Evolutionary conservation across 2,329 filamentous ascomycete species (phyloP), one percentile per base, ranked within the genome.

Genomic region (Hypoxylon sp.): DNA sequence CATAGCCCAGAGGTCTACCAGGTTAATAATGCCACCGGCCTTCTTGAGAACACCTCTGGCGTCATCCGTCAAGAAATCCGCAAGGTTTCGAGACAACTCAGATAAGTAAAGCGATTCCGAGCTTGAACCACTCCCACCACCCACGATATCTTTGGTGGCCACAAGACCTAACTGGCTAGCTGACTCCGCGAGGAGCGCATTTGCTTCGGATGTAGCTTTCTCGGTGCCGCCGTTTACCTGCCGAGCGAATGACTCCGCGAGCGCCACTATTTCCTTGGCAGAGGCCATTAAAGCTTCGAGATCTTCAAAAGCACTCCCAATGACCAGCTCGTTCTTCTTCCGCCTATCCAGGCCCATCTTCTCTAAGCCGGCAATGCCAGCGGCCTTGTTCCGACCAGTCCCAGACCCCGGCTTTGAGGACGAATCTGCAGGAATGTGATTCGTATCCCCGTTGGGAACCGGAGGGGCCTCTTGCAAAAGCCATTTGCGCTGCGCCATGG

Each of bases 281-380:
- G 95, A 97, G 2, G 94, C 93, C 95, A 98, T 99, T 36, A 99
- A 84, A 2, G 96, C 94, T 76, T 98, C 95, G 0, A 99, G 86
- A 74, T 99, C 96, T 76, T 97, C 95, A 73, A 99, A 99, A 0
- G 96, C 94, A 69, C 88, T 93, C 24, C 95, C 95, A 69, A 99
- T 97, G 51, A 97, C 90, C 8, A 93, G 80, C 78, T 97, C 93
- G 72, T 97, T 98, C 77, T 97, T 97, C 80, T 93, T 95, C 61
- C 93, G 91, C 74, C 93, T 87, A 71, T 94, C 92, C 4, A 95
- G 80, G 0, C 93, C 92, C 66, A 93, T 88, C 73, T 93, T 90
- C 77, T 99, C 96, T 1, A 99, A 84, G 0, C 94, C 95, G 8
- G 95, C 95, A 72, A 99, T 97, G 2, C 96, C 96, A 3, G 93